phyloP scores from a whole-genome alignment of 768 basidiomycete species.

The Leucocoprinus leucothites region DNA sequence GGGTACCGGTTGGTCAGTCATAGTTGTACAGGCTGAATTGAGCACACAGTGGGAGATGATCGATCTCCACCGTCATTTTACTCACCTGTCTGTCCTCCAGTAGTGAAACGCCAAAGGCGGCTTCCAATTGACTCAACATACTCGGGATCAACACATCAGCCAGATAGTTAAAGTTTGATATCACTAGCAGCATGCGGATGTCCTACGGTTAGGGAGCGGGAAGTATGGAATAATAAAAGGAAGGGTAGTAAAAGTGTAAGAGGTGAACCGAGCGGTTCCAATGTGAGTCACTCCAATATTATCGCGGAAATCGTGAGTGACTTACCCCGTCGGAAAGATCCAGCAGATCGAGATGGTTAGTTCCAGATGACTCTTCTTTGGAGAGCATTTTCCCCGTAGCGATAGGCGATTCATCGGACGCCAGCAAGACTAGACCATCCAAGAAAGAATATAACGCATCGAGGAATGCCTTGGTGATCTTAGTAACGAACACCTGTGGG shows the following conservation, averaged over 20 bases:
- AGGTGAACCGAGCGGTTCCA: background rate
- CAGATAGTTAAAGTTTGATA: constrained; percentile 85
- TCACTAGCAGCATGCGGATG: constrained; percentile 79
- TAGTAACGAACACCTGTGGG: constrained; percentile 59
- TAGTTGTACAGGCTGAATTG: constrained; percentile 4
- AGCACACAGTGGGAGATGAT: constrained; percentile 10
- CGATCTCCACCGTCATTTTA: constrained; percentile 9
- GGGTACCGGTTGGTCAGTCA: constrained; percentile 9
- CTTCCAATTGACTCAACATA: constrained; percentile 80
- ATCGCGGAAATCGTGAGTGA: constrained; percentile 15
- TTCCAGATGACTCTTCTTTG: constrained; percentile 28
- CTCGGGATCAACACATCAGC: constrained; percentile 66
- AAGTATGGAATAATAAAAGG: constrained; percentile 5
- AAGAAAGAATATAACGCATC: constrained; percentile 84
- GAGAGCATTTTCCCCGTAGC: constrained; percentile 33
- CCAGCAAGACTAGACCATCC: constrained; percentile 80
- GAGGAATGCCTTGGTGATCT: constrained; percentile 81
- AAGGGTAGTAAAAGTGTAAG: background rate
- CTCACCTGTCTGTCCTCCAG: constrained; percentile 67
- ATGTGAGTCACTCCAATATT: constrained; percentile 1
- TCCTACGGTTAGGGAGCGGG: constrained; percentile 48
- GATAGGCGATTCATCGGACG: constrained; percentile 64
- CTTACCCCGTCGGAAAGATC: constrained; percentile 64
- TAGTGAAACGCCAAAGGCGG: constrained; percentile 67
- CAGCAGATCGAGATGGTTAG: constrained; percentile 53